phyloP scores from a whole-genome alignment of 352 stramenopile species.

The Peronospora farinosa region DNA sequence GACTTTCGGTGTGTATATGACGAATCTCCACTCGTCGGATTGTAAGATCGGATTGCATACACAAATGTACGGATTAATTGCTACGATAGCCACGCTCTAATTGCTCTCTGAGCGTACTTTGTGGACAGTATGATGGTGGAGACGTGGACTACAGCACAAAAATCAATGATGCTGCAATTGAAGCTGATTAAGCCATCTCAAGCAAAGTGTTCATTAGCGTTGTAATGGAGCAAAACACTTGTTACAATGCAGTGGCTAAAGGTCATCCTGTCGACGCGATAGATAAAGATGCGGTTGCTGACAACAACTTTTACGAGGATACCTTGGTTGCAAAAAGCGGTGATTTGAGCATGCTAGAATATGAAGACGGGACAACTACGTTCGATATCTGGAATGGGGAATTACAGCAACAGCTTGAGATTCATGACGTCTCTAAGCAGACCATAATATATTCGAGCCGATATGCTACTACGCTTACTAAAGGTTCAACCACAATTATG shows the following conservation, averaged over 20 bases:
- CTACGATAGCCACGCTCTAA: no score
- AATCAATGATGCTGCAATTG: slow-evolving; percentile 47
- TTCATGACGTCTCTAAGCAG: background rate
- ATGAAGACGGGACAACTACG: slow-evolving; percentile 7
- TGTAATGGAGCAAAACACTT: no score
- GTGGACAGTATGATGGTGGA: background rate
- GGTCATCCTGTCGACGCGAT: background rate
- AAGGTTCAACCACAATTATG: background rate
- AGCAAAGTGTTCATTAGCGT: slow-evolving; percentile 1
- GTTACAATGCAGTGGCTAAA: no score
- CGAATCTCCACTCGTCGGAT: no score
- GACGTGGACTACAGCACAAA: slow-evolving; percentile 15
- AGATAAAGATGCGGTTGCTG: background rate
- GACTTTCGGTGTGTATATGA: no score
- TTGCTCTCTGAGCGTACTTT: no score
- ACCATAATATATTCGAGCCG: background rate
- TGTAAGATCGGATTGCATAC: no score
- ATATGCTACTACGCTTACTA: background rate
- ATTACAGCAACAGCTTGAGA: slow-evolving; percentile 1
- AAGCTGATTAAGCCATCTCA: slow-evolving; percentile 1
- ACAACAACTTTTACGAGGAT: slow-evolving; percentile 16
- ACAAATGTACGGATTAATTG: no score
- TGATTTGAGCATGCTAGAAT: slow-evolving; percentile 9
- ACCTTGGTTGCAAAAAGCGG: slow-evolving; percentile 10
- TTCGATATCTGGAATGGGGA: slow-evolving; percentile 4